Evolutionary conservation across 1,139 yeast genomes (phyloP).

Genomic region (Diutina scorzettiae): DNA sequence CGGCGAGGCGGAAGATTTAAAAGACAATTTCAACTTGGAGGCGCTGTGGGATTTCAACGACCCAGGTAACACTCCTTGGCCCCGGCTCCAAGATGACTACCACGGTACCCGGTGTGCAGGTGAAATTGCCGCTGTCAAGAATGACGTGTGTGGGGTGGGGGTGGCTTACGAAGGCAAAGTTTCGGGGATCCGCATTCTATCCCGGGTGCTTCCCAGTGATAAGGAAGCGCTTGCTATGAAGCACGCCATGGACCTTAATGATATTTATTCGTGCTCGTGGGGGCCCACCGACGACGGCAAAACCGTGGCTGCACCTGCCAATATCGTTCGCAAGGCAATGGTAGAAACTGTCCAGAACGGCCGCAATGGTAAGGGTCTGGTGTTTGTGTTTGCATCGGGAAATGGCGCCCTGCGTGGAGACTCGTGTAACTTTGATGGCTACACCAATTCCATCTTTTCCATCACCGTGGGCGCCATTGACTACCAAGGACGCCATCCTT

Average conservation of each 20-base stretch:
- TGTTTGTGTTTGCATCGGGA: conserved; percentile 94
- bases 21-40: conserved; percentile 54
- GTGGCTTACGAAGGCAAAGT: conserved; percentile 83
- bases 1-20: conserved; percentile 60
- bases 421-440: conserved; percentile 95
- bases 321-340: conserved; percentile 68
- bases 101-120: conserved; percentile 99
- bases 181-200: conserved; percentile 80
- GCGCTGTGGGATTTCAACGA: conserved; percentile 92
- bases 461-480: conserved; percentile 95
- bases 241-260: conserved; percentile 69
- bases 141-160: conserved; percentile 87
- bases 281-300: conserved; percentile 94
- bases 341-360: conserved; percentile 81
- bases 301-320: conserved; percentile 77
- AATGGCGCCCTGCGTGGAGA: conserved; percentile 81
- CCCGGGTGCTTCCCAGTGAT: conserved; percentile 67
- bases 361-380: conserved; percentile 67
- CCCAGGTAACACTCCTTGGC: conserved; percentile 64
- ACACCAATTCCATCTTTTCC: conserved; percentile 90
- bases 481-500: conserved; percentile 72
- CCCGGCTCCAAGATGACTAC: conserved; percentile 69
- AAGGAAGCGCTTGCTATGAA: conserved; percentile 88
- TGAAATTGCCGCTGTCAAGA: conserved; percentile 85
- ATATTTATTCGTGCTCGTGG: conserved; percentile 96